Evolutionary conservation across 2,329 filamentous ascomycete genomes (phyloP).

Genomic region (Dothidotthia symphoricarpi): DNA sequence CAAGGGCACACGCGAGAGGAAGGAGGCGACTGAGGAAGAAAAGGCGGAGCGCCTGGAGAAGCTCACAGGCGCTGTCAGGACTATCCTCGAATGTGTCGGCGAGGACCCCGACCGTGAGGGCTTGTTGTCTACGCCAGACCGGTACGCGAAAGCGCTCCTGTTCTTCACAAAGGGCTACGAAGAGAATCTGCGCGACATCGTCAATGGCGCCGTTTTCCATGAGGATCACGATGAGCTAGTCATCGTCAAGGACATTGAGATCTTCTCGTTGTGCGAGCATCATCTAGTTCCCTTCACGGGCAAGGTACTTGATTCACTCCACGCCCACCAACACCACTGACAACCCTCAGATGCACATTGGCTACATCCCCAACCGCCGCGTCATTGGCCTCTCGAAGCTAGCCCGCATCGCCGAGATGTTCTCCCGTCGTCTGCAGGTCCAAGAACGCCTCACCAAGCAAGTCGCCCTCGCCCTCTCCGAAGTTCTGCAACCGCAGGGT

Average conservation of each 20-base stretch:
- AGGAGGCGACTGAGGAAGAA: conserved; percentile 59
- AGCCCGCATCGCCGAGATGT: conserved; percentile 95
- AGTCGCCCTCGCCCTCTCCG: conserved; percentile 88
- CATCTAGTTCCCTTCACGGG: conserved; percentile 95
- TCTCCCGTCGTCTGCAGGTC: conserved; percentile 86
- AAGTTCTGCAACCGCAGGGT: conserved; percentile 88
- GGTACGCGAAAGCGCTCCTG: conserved; percentile 93
- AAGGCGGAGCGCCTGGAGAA: conserved; percentile 58
- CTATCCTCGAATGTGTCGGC: conserved; percentile 64
- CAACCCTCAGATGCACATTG: conserved; percentile 82
- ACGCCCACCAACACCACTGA: conserved; percentile 7
- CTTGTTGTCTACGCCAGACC: conserved; percentile 66
- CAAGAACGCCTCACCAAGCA: conserved; percentile 96
- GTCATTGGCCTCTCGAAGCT: conserved; percentile 96
- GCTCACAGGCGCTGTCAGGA: conserved; percentile 61
- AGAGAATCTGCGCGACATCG: conserved; percentile 85
- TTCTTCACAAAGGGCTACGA: conserved; percentile 97
- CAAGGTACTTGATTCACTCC: conserved; percentile 60
- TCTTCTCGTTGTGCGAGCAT: conserved; percentile 94
- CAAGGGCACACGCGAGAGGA: conserved; percentile 62
- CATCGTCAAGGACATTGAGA: conserved; percentile 95
- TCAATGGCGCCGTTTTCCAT: conserved; percentile 92
- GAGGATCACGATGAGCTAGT: conserved; percentile 97
- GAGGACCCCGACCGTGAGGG: conserved; percentile 66
- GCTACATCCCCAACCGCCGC: conserved; percentile 87